Evolutionary conservation across 169 alveolate genomes (phyloP), one percentile per base, ranked within the genome.

Genomic region (Cryptosporidium muris): DNA sequence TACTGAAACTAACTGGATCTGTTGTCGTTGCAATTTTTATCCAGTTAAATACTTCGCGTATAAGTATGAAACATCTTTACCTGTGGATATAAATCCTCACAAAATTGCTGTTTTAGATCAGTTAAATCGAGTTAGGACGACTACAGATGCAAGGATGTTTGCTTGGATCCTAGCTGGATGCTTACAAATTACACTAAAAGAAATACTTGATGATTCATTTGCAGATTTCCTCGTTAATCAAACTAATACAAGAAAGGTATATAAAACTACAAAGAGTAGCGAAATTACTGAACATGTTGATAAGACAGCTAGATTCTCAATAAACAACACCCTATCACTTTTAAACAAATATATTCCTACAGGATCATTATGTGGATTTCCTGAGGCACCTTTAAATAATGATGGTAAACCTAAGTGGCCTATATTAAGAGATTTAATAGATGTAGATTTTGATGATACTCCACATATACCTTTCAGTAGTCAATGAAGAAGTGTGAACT

Each of bases 141-240:
- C 60, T 4, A 68, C 54, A 25, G 85, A 74, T 25, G 85, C 85
- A 45, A 74, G 68, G 37, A 48, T 74, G 25, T 74, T 74, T 74
- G 85, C 85, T 43, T 74, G 85, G 85, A 74, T 74, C 40, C 63
- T 74, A 11, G 85, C 74, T 3, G 85, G 85, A 2, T 74, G 85
- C 34, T 58, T 74, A 68, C 85, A 74, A 25, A 42, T 45, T 11
- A 74, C 85, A 56, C 45, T 74, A 12, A 74, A 74, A 36, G 85
- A 74, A 74, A 34, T 74, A 62, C 43, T 74, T 42, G 8, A 58
- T 38, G 85, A 74, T 34, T 58, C 85, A 16, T 58, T 16, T 58
- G 25, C 25, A 25, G 25, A 25, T 0, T 25, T 25, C 25, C 25
- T 25, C 25, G 0, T 25, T 25, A 25, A 25, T 25, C 25, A 25